Conservation (phyloP, 75 land plant species). For the Chamaecyparis obtusa region DNA sequence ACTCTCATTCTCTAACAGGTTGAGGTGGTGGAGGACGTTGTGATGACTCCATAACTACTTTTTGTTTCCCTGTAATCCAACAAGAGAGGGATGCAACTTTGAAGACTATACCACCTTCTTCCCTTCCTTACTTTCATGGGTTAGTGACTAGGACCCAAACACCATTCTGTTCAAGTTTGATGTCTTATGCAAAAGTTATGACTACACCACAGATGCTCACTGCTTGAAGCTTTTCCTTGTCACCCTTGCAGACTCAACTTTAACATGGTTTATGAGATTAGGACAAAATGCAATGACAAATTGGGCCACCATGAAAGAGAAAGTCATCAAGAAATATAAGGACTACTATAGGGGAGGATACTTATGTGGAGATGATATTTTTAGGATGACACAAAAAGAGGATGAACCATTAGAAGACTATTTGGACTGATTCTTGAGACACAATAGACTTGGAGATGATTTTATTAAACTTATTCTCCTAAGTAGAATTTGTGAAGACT, state of each 20-base stretch:
- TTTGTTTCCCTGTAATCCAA: no score
- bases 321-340: neutral
- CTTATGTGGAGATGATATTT: neutral
- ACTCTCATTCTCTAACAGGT: no score
- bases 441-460: no score
- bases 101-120: neutral
- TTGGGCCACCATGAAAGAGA: neutral
- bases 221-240: neutral
- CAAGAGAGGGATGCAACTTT: no score
- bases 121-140: neutral
- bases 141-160: neutral
- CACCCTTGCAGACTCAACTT: no score
- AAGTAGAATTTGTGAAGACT: no score
- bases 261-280: neutral
- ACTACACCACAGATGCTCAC: neutral
- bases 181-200: neutral
- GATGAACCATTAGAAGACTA: neutral
- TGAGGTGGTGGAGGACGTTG: no score
- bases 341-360: neutral
- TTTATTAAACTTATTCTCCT: no score
- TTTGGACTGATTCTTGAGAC: neutral
- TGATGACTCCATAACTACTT: no score
- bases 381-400: neutral
- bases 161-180: neutral
- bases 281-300: neutral